These are phyloP conservation scores for Penicillium herquei DNA, from an alignment of 495 filamentous ascomycete genomes.

Conservation along the genomic window DNA sequence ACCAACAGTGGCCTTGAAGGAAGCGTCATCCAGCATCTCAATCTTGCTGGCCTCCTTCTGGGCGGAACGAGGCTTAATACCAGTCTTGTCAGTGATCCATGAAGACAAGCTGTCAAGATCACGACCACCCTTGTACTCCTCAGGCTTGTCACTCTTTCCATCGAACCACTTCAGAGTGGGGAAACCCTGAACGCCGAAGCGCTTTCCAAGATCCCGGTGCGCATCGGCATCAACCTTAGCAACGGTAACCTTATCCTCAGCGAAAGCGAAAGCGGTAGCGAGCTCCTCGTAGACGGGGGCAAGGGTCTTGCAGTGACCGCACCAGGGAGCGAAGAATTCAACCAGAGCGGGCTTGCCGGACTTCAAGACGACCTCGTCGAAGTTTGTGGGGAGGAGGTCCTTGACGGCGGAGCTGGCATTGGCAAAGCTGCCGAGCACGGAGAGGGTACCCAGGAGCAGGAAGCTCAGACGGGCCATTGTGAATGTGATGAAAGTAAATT, in stretches of 20 bases:
- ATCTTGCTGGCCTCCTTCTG: conserved; percentile 72
- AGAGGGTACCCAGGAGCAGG: conserved; percentile 43
- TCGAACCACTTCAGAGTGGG: conserved; percentile 98
- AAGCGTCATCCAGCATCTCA: conserved; percentile 72
- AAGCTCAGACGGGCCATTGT: conserved; percentile 50
- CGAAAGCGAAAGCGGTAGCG: conserved; percentile 66
- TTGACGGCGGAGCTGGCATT: conserved; percentile 58
- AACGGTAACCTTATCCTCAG: conserved; percentile 80
- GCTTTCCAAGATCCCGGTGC: conserved; percentile 76
- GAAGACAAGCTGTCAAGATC: conserved; percentile 80
- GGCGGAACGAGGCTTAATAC: conserved; percentile 68
- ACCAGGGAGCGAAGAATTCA: conserved; percentile 99
- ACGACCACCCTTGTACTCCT: conserved; percentile 80
- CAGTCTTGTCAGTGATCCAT: conserved; percentile 88
- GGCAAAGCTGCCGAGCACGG: conserved; percentile 41
- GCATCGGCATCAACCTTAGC: conserved; percentile 95
- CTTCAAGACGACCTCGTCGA: conserved; percentile 83
- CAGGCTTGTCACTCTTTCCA: conserved; percentile 86
- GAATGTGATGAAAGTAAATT: not conserved
- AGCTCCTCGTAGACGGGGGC: conserved; percentile 95
- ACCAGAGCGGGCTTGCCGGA: conserved; percentile 95
- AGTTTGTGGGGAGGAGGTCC: conserved; percentile 85
- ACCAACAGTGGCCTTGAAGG: conserved; percentile 77
- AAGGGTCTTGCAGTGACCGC: conserved; percentile 97
- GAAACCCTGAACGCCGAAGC: conserved; percentile 90